phyloP scores from a whole-genome alignment of 192 early-diverging fungal species.

The Spinellus fusiger region DNA sequence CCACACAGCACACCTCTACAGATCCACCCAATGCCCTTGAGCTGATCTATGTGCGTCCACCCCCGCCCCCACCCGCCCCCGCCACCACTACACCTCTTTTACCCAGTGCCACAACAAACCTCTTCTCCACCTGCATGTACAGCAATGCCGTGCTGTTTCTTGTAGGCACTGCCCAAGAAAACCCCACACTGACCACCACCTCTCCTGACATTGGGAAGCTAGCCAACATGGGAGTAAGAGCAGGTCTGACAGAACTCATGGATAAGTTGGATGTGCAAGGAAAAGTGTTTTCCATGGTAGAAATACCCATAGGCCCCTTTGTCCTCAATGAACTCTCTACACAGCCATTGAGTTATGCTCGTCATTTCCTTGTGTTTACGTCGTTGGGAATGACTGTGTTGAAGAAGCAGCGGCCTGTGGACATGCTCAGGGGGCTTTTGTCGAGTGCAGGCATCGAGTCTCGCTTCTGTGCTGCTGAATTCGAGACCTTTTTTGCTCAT shows the following conservation, averaged over 20 bases:
- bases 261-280: constrained; percentile 59
- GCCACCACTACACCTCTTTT: too few relatives aligned
- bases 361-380: constrained; percentile 69
- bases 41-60: constrained; percentile 62
- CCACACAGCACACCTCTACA: constrained; percentile 12
- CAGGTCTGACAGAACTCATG: constrained; percentile 39
- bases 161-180: constrained; percentile 34
- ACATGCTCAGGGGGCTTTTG: constrained; percentile 61
- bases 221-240: constrained; percentile 17
- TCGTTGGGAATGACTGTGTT: constrained; percentile 65
- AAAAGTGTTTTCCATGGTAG: constrained; percentile 78
- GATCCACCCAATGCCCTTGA: constrained; percentile 50
- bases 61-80: constrained; percentile 48
- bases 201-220: constrained; percentile 61
- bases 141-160: constrained; percentile 60
- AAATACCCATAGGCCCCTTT: constrained; percentile 33
- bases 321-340: constrained; percentile 62
- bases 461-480: background rate
- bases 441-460: constrained; percentile 30
- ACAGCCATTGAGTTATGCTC: constrained; percentile 45
- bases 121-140: constrained; percentile 46
- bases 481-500: constrained; percentile 33
- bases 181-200: constrained; percentile 43
- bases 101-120: background rate
- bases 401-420: constrained; percentile 72